Base-by-base conservation (phyloP, 2,329 filamentous ascomycete species). In the Rhytidhysteron rufulum region DNA sequence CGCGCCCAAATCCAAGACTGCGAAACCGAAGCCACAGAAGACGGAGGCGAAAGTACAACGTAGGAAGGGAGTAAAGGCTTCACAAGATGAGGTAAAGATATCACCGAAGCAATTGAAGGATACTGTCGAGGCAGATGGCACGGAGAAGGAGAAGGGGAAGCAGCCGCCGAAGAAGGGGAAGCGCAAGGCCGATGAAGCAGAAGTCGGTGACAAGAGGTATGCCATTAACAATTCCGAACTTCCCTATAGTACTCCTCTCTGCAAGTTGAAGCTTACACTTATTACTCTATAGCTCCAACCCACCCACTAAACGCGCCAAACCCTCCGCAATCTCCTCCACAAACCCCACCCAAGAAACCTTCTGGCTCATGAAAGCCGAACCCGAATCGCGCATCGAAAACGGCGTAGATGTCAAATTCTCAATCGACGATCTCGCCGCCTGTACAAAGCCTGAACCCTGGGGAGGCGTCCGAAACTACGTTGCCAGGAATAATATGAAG, bases 351-450 rank as follows among this genome's bases (percentile, higher is more conserved):
- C 42, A 35, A 31, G 37, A 36, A 27, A 13, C 13, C 13, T 33
- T 33, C 52, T 75, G 72, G 72, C 65, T 75, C 5, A 64, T 75
- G 58, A 75, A 75, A 52, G 70, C 72, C 30, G 72, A 98, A 67
- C 91, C 93, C 0, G 86, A 95, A 54, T 81, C 88, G 4, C 84
- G 93, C 5, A 70, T 89, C 13, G 88, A 95, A 62, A 91, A 89
- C 40, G 91, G 89, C 1, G 73, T 86, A 37, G 90, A 97, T 60
- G 88, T 96, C 33, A 85, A 82, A 51, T 98, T 97, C 68, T 94
- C 89, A 1, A 96, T 98, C 55, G 89, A 97, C 55, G 90, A 97
- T 61, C 69, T 98, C 25, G 77, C 78, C 11, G 77, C 79, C 1
- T 85, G 80, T 55, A 81, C 73, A 1, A 77, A 79, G 54, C 88